Conservation (phyloP, 768 basidiomycete species). For the Mycena kentingensis region DNA sequence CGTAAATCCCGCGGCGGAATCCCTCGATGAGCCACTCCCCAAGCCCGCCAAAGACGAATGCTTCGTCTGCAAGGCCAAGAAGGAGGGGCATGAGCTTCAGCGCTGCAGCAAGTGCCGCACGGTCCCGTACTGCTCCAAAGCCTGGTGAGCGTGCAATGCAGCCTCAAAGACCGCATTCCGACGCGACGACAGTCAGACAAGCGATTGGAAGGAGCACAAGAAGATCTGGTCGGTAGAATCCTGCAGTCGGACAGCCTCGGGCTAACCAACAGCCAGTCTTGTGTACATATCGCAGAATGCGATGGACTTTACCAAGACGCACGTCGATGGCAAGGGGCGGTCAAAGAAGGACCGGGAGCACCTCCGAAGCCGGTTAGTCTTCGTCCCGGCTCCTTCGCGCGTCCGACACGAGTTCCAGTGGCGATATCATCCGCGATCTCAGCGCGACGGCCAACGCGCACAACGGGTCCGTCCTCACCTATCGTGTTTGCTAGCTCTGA, state of each 20-base stretch:
- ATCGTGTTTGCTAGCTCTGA: background rate
- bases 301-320: background rate
- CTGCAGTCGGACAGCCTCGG: background rate
- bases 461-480: background rate
- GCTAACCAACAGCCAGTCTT: background rate
- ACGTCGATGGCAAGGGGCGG: background rate
- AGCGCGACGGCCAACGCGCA: background rate
- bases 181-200: background rate
- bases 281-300: background rate
- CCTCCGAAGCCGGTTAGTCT: background rate
- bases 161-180: background rate
- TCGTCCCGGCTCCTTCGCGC: background rate
- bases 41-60: background rate
- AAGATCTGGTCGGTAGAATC: background rate
- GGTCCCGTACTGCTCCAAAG: background rate
- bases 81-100: background rate
- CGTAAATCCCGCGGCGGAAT: no score
- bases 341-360: background rate
- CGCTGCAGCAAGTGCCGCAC: background rate
- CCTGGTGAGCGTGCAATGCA: background rate
- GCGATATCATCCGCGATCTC: background rate
- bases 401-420: background rate
- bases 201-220: slow-evolving; percentile 3
- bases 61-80: background rate
- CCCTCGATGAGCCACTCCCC: background rate